A percentile compares a stretch with the other conserved stretches of the same genome.
These are phyloP conservation scores for Galerina marginata DNA, from an alignment of 768 basidiomycete genomes.

Conservation along the genomic window DNA sequence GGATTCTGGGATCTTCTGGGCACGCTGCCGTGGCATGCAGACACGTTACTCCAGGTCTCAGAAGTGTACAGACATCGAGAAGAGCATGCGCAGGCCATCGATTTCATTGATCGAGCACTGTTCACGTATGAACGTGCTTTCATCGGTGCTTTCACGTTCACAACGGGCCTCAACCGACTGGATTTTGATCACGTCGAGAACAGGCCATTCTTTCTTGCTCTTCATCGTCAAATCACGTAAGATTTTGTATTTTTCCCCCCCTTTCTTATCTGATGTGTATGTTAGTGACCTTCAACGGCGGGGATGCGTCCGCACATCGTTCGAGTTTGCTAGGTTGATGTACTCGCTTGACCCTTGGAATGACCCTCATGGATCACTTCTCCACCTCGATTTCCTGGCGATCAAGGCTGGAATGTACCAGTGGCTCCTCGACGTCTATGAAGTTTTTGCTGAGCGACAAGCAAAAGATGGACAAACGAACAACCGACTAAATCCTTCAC, in stretches of 20 bases:
- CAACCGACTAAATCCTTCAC: slow-evolving; percentile 52
- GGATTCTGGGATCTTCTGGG: slow-evolving; percentile 78
- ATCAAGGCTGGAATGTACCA: slow-evolving; percentile 79
- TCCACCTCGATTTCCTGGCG: slow-evolving; percentile 86
- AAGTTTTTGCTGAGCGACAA: slow-evolving; percentile 43
- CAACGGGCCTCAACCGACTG: slow-evolving; percentile 79
- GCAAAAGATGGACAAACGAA: slow-evolving; percentile 25
- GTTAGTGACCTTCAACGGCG: slow-evolving; percentile 83
- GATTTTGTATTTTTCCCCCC: slow-evolving; percentile 30
- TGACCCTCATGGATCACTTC: slow-evolving; percentile 87
- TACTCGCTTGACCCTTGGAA: slow-evolving; percentile 82
- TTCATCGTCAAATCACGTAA: slow-evolving; percentile 84
- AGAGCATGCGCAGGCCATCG: slow-evolving; percentile 84
- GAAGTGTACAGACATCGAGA: slow-evolving; percentile 89
- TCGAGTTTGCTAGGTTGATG: slow-evolving; percentile 89
- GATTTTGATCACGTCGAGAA: slow-evolving; percentile 94
- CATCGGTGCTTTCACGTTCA: slow-evolving; percentile 85
- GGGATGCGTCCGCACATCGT: slow-evolving; percentile 87
- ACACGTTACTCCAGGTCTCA: slow-evolving; percentile 86
- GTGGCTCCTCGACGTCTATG: slow-evolving; percentile 80
- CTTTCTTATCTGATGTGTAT: neutral
- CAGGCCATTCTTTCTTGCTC: slow-evolving; percentile 87
- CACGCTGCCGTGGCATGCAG: slow-evolving; percentile 88
- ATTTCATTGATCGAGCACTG: slow-evolving; percentile 90
- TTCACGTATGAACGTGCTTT: slow-evolving; percentile 94